Evolutionary conservation across 148 eudicot genomes (phyloP).

Genomic region (Oxyria digyna): DNA sequence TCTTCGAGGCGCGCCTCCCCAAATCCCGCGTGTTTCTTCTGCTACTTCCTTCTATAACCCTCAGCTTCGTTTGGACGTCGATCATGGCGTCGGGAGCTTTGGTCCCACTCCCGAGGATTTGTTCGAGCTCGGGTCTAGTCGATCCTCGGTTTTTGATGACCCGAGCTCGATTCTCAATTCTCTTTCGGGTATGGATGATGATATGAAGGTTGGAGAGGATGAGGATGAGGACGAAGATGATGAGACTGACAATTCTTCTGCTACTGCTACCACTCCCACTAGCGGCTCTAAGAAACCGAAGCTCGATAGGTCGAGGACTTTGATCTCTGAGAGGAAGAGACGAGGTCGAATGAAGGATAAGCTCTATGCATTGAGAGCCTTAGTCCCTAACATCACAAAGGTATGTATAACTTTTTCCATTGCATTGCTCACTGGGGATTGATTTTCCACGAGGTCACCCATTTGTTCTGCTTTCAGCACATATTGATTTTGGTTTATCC

Average conservation of each 20-base stretch:
- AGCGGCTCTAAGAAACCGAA: conserved; percentile 16
- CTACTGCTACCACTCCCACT: neutral
- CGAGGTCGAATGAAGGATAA: conserved; percentile 92
- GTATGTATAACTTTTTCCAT: conserved; percentile 17
- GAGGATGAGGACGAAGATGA: neutral
- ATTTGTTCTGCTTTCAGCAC: too few species aligned
- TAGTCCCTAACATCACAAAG: conserved; percentile 94
- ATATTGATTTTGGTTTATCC: neutral
- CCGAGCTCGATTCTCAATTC: neutral
- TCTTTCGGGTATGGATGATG: neutral
- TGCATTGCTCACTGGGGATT: neutral
- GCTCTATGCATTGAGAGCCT: conserved; percentile 72
- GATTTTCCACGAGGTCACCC: neutral
- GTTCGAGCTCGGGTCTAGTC: neutral
- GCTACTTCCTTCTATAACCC: neutral
- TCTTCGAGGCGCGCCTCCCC: neutral
- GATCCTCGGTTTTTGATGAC: neutral
- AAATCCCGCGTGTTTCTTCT: neutral
- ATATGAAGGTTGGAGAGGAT: neutral
- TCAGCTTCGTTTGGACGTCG: neutral
- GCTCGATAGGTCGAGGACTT: conserved; percentile 58
- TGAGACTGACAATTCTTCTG: conserved; percentile 6
- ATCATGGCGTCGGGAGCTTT: neutral
- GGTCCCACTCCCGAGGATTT: neutral
- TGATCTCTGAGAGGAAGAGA: conserved; percentile 67